Evolutionary conservation across 2,329 filamentous ascomycete genomes (phyloP).

Genomic region (Phoma sp.): DNA sequence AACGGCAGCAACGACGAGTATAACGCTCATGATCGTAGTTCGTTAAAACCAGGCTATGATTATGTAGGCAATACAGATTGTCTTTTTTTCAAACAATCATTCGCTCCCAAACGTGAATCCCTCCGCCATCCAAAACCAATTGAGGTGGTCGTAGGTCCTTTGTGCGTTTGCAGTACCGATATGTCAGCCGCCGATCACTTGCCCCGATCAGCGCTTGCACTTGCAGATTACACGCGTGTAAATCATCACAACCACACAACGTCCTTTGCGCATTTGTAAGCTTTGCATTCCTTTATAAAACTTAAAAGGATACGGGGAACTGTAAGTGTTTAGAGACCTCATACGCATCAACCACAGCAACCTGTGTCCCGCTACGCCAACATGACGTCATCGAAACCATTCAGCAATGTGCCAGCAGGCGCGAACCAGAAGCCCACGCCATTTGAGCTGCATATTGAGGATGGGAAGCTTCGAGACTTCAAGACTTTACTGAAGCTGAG

Average conservation of each 20-base stretch:
- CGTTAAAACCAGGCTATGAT: too few species aligned
- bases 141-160: not conserved
- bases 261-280: constrained; percentile 7
- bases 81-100: too few species aligned
- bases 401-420: constrained; percentile 22
- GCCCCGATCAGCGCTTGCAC: not conserved
- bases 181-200: constrained; percentile 10
- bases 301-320: not conserved
- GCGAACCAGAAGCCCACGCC: constrained; percentile 25
- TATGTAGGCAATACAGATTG: too few species aligned
- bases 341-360: not conserved
- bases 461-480: constrained; percentile 39
- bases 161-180: not conserved
- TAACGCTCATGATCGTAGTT: too few species aligned
- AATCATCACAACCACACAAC: not conserved
- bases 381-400: constrained; percentile 28
- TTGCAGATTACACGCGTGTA: constrained; percentile 15
- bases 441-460: constrained; percentile 36
- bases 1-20: too few species aligned
- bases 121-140: too few species aligned
- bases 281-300: not conserved
- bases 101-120: too few species aligned
- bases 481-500: constrained; percentile 37
- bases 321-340: not conserved
- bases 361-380: not conserved